A percentile compares a stretch with the other conserved stretches of the same genome.
Conservation (phyloP, 2,329 filamentous ascomycete species). For the Fusarium temperatum region DNA sequence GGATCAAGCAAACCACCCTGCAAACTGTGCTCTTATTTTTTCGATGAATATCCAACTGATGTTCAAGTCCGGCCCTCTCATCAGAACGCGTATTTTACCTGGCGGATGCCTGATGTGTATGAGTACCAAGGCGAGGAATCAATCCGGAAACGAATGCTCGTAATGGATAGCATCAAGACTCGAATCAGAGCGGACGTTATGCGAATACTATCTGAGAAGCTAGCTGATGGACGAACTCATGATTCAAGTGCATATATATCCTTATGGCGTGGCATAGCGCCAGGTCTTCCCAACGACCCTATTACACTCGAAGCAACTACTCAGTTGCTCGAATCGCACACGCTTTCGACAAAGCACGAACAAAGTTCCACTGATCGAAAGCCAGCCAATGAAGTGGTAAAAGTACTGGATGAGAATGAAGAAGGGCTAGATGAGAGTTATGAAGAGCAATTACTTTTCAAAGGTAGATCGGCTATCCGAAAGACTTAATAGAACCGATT, state of each 20-base stretch:
- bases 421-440: background rate
- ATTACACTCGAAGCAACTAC: background rate
- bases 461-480: background rate
- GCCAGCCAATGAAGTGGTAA: background rate
- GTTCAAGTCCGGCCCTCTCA: background rate
- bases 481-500: background rate
- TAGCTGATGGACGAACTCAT: background rate
- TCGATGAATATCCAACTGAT: background rate
- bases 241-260: background rate
- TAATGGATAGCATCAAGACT: background rate
- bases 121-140: background rate
- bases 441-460: background rate
- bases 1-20: background rate
- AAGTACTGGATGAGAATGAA: background rate
- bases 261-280: background rate
- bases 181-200: background rate
- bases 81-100: background rate
- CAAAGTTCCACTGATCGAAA: background rate
- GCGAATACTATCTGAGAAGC: background rate
- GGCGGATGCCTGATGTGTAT: background rate
- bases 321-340: background rate
- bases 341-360: background rate
- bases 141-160: background rate
- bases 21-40: background rate
- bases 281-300: background rate